Conservation (phyloP, 73 alveolate species). For the Urostyla sp. region DNA sequence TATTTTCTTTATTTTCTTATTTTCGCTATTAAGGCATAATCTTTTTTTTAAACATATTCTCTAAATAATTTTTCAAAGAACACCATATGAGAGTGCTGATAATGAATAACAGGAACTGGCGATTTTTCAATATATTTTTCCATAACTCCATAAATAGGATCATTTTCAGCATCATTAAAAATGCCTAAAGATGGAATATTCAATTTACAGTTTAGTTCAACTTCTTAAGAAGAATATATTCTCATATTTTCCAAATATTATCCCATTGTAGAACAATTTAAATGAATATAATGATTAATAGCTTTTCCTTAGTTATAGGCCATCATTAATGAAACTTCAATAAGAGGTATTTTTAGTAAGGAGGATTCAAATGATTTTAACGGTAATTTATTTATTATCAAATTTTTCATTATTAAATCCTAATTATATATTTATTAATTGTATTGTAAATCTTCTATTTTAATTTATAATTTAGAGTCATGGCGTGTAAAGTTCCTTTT, state of each 20-base stretch:
- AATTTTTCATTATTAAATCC: slow-evolving; percentile 32
- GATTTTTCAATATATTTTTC: slow-evolving; percentile 13
- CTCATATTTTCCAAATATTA: slow-evolving; percentile 41
- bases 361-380: slow-evolving; percentile 47
- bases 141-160: not conserved
- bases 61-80: slow-evolving; percentile 30
- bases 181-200: slow-evolving; percentile 60
- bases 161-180: slow-evolving; percentile 33
- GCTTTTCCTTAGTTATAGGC: slow-evolving; percentile 55
- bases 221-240: slow-evolving; percentile 45
- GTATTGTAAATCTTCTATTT: slow-evolving; percentile 1
- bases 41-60: slow-evolving; percentile 43
- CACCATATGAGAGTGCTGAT: slow-evolving; percentile 63
- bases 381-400: slow-evolving; percentile 49
- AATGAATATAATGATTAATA: slow-evolving; percentile 50
- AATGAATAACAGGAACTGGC: slow-evolving; percentile 60
- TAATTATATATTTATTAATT: slow-evolving; percentile 14
- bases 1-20: slow-evolving; percentile 24
- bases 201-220: slow-evolving; percentile 43
- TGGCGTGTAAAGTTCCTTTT: slow-evolving; percentile 52
- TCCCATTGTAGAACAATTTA: slow-evolving; percentile 7
- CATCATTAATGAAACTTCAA: slow-evolving; percentile 33
- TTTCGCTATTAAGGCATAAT: slow-evolving; percentile 16
- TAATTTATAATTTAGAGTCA: slow-evolving; percentile 16
- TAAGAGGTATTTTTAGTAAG: slow-evolving; percentile 49